A percentile compares a stretch with the other conserved stretches of the same genome.
phyloP scores from a whole-genome alignment of 768 basidiomycete genomes.

The Naganishia kalamii region DNA sequence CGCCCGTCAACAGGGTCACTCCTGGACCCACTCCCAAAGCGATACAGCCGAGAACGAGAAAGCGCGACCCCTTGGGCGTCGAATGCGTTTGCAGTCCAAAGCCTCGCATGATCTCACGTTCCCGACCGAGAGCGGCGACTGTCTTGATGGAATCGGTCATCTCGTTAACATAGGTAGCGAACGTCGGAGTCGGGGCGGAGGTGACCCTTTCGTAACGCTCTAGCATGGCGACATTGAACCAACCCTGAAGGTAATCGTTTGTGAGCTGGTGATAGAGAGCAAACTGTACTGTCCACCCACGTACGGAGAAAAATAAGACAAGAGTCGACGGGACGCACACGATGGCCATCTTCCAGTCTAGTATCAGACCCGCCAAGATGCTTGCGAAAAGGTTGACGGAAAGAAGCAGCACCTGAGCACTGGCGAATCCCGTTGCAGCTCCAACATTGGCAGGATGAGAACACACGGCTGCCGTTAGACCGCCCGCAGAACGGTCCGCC shows the following conservation, averaged over 20 bases:
- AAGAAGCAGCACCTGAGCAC: constrained; percentile 29
- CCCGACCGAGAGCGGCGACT: constrained; percentile 30
- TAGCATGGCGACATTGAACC: constrained; percentile 27
- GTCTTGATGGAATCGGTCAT: constrained; percentile 27
- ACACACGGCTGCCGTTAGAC: background rate
- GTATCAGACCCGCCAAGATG: constrained; percentile 29
- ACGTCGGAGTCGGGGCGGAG: constrained; percentile 18
- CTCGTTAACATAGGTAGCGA: constrained; percentile 27
- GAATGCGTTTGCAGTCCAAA: constrained; percentile 23
- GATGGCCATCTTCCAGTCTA: constrained; percentile 36
- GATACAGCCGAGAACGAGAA: constrained; percentile 16
- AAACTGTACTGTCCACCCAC: too few relatives aligned
- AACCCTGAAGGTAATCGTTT: too few relatives aligned
- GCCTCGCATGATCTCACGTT: constrained; percentile 26
- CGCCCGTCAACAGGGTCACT: constrained; percentile 27
- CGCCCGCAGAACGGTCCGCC: background rate
- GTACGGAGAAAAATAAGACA: too few relatives aligned
- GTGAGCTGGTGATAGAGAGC: too few relatives aligned
- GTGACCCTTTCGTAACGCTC: constrained; percentile 26
- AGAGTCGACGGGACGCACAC: constrained; percentile 31
- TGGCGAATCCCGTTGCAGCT: constrained; percentile 21
- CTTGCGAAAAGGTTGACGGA: constrained; percentile 29
- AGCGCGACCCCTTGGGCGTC: constrained; percentile 1
- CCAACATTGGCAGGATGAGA: background rate
- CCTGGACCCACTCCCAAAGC: constrained; percentile 26